Conservation (phyloP, 345 rosid species). For the Trapa bicornis region DNA sequence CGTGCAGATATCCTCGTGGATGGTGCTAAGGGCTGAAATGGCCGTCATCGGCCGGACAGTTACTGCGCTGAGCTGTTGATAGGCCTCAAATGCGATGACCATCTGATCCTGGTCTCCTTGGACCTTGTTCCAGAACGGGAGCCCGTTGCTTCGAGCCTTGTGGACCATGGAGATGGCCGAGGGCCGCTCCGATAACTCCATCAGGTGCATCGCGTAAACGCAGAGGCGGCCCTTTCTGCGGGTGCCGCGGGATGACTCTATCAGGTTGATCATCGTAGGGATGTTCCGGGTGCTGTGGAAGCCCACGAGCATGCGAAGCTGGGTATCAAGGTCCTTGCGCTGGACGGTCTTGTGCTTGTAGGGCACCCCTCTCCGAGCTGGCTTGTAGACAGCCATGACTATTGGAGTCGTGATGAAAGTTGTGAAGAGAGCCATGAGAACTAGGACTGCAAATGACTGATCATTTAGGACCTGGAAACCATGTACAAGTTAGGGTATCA, state of each 20-base stretch:
- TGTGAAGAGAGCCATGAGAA: slow-evolving; percentile 57
- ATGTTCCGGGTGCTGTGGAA: slow-evolving; percentile 54
- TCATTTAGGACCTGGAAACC: slow-evolving; percentile 42
- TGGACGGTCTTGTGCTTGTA: slow-evolving; percentile 36
- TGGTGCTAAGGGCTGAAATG: slow-evolving; percentile 19
- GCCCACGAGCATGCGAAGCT: slow-evolving; percentile 48
- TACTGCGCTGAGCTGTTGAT: slow-evolving; percentile 51
- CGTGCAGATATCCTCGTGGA: slow-evolving; percentile 27
- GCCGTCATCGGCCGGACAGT: slow-evolving; percentile 65
- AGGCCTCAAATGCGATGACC: slow-evolving; percentile 57
- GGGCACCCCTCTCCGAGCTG: slow-evolving; percentile 41
- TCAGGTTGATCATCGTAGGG: slow-evolving; percentile 51
- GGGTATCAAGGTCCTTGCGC: slow-evolving; percentile 38
- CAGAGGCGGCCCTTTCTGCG: slow-evolving; percentile 37
- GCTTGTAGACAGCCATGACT: slow-evolving; percentile 42
- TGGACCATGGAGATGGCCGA: slow-evolving; percentile 73
- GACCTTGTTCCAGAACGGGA: slow-evolving; percentile 58
- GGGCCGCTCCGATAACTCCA: slow-evolving; percentile 72
- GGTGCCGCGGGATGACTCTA: slow-evolving; percentile 57
- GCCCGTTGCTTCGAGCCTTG: slow-evolving; percentile 54
- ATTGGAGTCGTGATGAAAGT: slow-evolving; percentile 58
- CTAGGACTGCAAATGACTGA: slow-evolving; percentile 47
- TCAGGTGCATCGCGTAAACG: slow-evolving; percentile 58
- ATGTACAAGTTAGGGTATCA: not conserved
- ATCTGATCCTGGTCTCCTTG: slow-evolving; percentile 31